phyloP scores from a whole-genome alignment of 352 stramenopile species.

The Phytophthora pseudosyringae region DNA sequence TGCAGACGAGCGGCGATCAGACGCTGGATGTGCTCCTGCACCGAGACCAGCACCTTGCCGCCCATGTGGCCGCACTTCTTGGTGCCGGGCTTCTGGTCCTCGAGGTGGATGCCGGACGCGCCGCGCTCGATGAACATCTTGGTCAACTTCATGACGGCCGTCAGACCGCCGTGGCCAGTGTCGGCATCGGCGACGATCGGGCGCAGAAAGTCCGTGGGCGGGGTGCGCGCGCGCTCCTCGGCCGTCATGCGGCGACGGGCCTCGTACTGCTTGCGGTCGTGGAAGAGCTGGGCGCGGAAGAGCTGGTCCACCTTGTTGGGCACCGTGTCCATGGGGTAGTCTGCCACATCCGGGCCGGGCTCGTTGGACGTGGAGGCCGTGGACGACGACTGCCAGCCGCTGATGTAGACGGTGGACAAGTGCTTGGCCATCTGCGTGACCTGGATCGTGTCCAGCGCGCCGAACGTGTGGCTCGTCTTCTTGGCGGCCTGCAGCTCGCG shows the following conservation, averaged over 20 bases:
- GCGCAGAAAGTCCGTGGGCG: slow-evolving; percentile 94
- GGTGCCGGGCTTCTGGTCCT: slow-evolving; percentile 98
- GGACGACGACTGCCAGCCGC: slow-evolving; percentile 97
- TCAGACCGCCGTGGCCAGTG: slow-evolving; percentile 96
- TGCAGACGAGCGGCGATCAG: slow-evolving; percentile 96
- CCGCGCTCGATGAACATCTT: slow-evolving; percentile 99
- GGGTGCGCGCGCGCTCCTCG: slow-evolving; percentile 76
- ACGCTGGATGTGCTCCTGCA: slow-evolving; percentile 97
- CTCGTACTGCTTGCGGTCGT: slow-evolving; percentile 97
- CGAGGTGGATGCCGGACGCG: slow-evolving; percentile 98
- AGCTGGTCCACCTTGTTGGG: slow-evolving; percentile 98
- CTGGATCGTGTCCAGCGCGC: slow-evolving; percentile 94
- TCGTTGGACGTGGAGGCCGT: slow-evolving; percentile 97
- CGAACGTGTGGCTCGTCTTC: slow-evolving; percentile 90
- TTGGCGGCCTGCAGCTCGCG: slow-evolving; percentile 77
- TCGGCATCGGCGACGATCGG: slow-evolving; percentile 98
- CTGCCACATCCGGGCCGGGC: slow-evolving; percentile 95
- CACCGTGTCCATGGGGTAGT: slow-evolving; percentile 99
- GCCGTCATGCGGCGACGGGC: slow-evolving; percentile 87
- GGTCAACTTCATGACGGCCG: slow-evolving; percentile 98
- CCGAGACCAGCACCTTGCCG: slow-evolving; percentile 97
- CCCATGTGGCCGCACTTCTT: slow-evolving; percentile 99
- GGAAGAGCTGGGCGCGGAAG: slow-evolving; percentile 96
- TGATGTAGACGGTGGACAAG: slow-evolving; percentile 97
- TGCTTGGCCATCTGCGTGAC: slow-evolving; percentile 95